Conservation (phyloP, 2,329 filamentous ascomycete species). For the Colletotrichum orbiculare region DNA sequence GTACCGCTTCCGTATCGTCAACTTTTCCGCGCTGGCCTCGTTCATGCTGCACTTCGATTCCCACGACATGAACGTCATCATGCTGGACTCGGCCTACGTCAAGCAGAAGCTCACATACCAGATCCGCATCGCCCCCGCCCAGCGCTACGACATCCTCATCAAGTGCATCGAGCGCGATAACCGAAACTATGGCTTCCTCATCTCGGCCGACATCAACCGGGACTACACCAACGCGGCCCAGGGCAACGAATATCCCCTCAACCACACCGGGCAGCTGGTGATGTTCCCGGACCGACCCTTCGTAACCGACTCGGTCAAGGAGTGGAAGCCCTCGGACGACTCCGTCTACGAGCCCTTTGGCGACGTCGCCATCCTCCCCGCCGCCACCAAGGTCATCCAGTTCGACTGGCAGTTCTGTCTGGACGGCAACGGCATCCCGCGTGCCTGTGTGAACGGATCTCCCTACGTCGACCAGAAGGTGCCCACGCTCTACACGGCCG, state of each 20-base stretch:
- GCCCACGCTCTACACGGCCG: constrained; percentile 77
- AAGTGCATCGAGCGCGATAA: constrained; percentile 50
- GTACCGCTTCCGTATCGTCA: constrained; percentile 60
- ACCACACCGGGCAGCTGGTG: constrained; percentile 57
- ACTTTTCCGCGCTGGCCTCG: constrained; percentile 55
- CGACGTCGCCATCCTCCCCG: constrained; percentile 57
- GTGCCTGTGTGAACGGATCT: constrained; percentile 72
- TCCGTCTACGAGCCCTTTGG: constrained; percentile 68
- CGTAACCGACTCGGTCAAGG: constrained; percentile 45
- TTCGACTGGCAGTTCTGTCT: constrained; percentile 69
- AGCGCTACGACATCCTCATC: constrained; percentile 60
- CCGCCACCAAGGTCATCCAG: constrained; percentile 66
- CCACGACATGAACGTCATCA: constrained; percentile 58
- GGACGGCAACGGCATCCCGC: constrained; percentile 70
- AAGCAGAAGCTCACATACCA: constrained; percentile 48
- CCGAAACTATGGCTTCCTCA: constrained; percentile 56
- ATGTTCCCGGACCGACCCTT: constrained; percentile 46
- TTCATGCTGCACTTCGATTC: constrained; percentile 57
- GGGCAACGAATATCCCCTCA: constrained; percentile 46
- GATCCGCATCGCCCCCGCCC: constrained; percentile 54
- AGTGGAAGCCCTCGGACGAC: constrained; percentile 70
- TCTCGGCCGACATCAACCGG: constrained; percentile 56
- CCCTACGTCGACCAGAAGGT: constrained; percentile 77
- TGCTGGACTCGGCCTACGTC: constrained; percentile 56
- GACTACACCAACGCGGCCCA: constrained; percentile 48